These are phyloP conservation scores for Blastomyces gilchristii DNA, from an alignment of 2,329 filamentous ascomycete species.

Conservation along the genomic window DNA sequence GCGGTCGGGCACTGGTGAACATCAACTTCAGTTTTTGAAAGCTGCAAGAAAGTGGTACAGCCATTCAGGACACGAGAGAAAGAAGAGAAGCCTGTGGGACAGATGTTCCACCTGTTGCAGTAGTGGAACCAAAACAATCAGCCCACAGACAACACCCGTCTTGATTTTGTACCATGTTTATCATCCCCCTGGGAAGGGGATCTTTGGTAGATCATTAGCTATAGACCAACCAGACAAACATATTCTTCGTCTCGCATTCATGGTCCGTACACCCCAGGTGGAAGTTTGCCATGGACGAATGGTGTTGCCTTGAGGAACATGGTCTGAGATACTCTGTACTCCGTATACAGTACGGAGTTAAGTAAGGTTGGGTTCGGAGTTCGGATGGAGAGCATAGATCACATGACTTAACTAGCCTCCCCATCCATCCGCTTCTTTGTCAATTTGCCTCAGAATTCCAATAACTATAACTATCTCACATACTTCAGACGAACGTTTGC, in stretches of 20 bases:
- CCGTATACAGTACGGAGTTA: too few relatives aligned
- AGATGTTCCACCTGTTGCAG: neutral
- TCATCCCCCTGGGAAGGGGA: neutral
- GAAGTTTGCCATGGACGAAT: too few relatives aligned
- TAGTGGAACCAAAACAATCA: neutral
- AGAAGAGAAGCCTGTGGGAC: neutral
- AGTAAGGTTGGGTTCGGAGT: too few relatives aligned
- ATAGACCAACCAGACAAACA: neutral
- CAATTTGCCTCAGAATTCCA: neutral
- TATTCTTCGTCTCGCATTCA: neutral
- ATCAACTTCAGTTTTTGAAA: neutral
- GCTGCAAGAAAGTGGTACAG: neutral
- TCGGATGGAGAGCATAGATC: neutral
- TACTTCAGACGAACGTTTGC: neutral
- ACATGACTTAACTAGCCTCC: neutral
- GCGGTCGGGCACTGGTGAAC: neutral
- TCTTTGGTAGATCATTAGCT: neutral
- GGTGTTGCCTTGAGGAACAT: too few relatives aligned
- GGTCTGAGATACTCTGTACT: too few relatives aligned
- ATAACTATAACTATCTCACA: neutral
- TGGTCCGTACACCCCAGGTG: neutral
- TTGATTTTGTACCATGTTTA: too few relatives aligned
- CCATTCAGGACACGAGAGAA: neutral
- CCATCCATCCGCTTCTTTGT: neutral
- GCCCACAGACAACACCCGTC: neutral